Evolutionary conservation across 73 alveolate genomes (phyloP), one percentile per base, ranked within the genome.

Genomic region (Paramecium tetraurelia): DNA sequence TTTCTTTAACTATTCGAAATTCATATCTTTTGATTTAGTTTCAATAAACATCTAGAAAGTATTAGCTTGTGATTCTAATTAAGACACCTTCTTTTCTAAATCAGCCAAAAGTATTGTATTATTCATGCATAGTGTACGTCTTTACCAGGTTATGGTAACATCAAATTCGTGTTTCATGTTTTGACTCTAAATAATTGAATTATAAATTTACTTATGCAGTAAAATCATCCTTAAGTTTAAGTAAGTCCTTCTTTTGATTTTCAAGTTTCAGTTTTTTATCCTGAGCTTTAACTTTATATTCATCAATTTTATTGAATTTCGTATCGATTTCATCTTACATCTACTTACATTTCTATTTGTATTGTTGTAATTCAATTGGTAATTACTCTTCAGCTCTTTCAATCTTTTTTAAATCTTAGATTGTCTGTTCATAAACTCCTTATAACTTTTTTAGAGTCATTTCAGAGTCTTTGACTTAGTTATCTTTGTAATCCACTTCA

Each of bases 1-100:
- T 38, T 96, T 57, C 85, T 94, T 77, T n/a, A 76, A 53, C 8
- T 88, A 85, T 68, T 92, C 92, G 59, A 94, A 96, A 86, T 96
- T 93, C 85, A 94, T 95, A 85, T 96, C 99, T 27, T 96, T 96
- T 10, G 98, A 96, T 85, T 96, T 96, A 38, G 98, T 94, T 75
- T 96, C 98, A 92, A 96, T 96, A 93, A 94, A 96, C 69, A 95
- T 95, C 85, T 96, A 41, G 92, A 94, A 83, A 27, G 94, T 89
- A 71, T 92, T 94, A 8, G 95, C 93, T 68, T 96, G 75, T 10
- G 96, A 92, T 86, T 96, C 98, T 36, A 93, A 86, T 36, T 80
- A 29, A 36, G 94, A 93, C 43, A 94, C 90, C 70, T 93, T 96
- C 96, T 96, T 96, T 88, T 96, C 98, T 20, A 95, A 70, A 36